A percentile compares a stretch with the other conserved stretches of the same genome.
These are phyloP conservation scores for Chaetomiaceae sp. DNA, from an alignment of 2,329 filamentous ascomycete species.

Conservation along the genomic window DNA sequence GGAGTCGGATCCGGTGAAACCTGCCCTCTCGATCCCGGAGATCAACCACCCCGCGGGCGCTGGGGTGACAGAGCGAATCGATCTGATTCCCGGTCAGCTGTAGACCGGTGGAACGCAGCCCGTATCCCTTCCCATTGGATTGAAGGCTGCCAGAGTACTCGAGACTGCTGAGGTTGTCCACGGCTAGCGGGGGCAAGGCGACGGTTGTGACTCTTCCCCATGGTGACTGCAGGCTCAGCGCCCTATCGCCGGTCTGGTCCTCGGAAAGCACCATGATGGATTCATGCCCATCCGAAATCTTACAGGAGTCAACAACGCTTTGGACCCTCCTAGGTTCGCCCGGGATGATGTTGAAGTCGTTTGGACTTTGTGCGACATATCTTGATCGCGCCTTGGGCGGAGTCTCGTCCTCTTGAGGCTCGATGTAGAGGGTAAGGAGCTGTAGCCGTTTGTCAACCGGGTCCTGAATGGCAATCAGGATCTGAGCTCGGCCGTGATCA, in stretches of 20 bases:
- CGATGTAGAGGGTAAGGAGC: slow-evolving; percentile 57
- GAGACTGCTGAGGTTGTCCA: slow-evolving; percentile 55
- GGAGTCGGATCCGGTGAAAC: slow-evolving; percentile 61
- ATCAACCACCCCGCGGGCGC: slow-evolving; percentile 57
- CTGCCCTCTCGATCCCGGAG: slow-evolving; percentile 56
- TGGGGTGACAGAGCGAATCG: slow-evolving; percentile 51
- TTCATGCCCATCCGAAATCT: slow-evolving; percentile 59
- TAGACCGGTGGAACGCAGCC: slow-evolving; percentile 41
- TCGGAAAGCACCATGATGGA: slow-evolving; percentile 65
- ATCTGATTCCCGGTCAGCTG: slow-evolving; percentile 43
- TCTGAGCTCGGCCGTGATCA: slow-evolving; percentile 46
- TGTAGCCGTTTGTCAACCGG: slow-evolving; percentile 60
- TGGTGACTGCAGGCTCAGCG: slow-evolving; percentile 67
- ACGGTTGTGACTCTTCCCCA: slow-evolving; percentile 67
- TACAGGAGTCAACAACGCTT: slow-evolving; percentile 67
- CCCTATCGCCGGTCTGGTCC: slow-evolving; percentile 55
- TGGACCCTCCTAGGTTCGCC: slow-evolving; percentile 54
- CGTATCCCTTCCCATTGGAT: slow-evolving; percentile 46
- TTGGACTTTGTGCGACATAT: slow-evolving; percentile 27
- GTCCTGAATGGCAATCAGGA: slow-evolving; percentile 66
- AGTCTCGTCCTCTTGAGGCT: slow-evolving; percentile 34
- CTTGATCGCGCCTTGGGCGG: slow-evolving; percentile 24
- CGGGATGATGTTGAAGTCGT: slow-evolving; percentile 39
- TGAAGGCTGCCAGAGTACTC: slow-evolving; percentile 46
- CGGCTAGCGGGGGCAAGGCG: slow-evolving; percentile 53